phyloP scores from a whole-genome alignment of 495 filamentous ascomycete species.

The Podospora sp. region DNA sequence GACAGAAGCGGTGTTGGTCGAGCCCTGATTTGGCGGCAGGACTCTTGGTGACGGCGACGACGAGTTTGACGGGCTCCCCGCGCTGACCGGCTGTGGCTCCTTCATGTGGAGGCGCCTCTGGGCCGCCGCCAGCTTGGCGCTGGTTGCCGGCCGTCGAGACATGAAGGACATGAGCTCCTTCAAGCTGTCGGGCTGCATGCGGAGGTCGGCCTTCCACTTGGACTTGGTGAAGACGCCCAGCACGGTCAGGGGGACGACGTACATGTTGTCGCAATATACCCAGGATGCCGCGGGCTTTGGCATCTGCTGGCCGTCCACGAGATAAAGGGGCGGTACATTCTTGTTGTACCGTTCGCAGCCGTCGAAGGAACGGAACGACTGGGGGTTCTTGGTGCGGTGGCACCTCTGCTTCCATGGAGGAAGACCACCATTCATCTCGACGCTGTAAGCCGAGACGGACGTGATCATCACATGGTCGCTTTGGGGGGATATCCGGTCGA shows the following conservation, averaged over 20 bases:
- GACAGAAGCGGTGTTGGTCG: background rate
- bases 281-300: background rate
- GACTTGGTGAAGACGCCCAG: background rate
- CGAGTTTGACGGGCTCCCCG: background rate
- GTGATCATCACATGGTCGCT: constrained; percentile 29
- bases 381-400: constrained; percentile 25
- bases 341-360: constrained; percentile 20
- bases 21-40: background rate
- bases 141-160: background rate
- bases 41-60: background rate
- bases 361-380: constrained; percentile 36
- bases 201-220: background rate
- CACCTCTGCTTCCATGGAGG: constrained; percentile 34
- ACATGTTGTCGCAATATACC: background rate
- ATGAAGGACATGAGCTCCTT: background rate
- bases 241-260: background rate
- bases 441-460: constrained; percentile 38
- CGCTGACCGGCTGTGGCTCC: background rate
- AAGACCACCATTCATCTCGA: constrained; percentile 23
- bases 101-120: too few relatives aligned
- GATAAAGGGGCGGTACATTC: constrained; percentile 20
- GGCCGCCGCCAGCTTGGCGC: too few relatives aligned
- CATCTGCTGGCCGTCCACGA: constrained; percentile 16
- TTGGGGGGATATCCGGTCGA: constrained; percentile 21
- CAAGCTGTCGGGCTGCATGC: background rate